These are phyloP conservation scores for Ceratocystis cacaofunesta DNA, from an alignment of 2,329 filamentous ascomycete genomes.

Conservation along the genomic window DNA sequence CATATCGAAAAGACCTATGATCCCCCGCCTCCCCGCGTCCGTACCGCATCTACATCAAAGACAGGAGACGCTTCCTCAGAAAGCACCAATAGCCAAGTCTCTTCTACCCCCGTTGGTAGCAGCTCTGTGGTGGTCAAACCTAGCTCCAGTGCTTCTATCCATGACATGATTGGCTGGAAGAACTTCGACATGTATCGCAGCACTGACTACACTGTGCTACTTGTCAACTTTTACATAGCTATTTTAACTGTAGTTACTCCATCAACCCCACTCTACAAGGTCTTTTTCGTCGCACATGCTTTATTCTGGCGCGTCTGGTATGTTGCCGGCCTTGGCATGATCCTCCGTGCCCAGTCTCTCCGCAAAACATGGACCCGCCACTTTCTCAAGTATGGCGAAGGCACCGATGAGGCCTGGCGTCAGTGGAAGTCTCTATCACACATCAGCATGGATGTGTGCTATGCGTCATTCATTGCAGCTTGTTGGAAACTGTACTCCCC, in stretches of 20 bases:
- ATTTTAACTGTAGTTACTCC: slow-evolving; percentile 62
- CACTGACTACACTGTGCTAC: slow-evolving; percentile 65
- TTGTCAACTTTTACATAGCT: slow-evolving; percentile 63
- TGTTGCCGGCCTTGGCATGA: slow-evolving; percentile 68
- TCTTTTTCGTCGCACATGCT: slow-evolving; percentile 68
- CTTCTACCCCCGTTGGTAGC: slow-evolving; percentile 20
- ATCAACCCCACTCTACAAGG: slow-evolving; percentile 57
- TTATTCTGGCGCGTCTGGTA: slow-evolving; percentile 82
- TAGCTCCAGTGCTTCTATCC: slow-evolving; percentile 48
- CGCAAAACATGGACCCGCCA: slow-evolving; percentile 93
- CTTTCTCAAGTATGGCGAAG: slow-evolving; percentile 93
- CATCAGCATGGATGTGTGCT: slow-evolving; percentile 79
- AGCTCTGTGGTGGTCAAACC: slow-evolving; percentile 21
- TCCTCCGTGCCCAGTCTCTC: slow-evolving; percentile 73
- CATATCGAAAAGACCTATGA: slow-evolving; percentile 99
- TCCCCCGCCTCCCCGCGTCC: slow-evolving; percentile 60
- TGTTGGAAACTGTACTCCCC: slow-evolving; percentile 92
- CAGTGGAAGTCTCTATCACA: slow-evolving; percentile 98
- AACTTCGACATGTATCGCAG: slow-evolving; percentile 83
- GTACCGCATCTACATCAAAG: slow-evolving; percentile 25
- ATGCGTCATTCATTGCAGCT: slow-evolving; percentile 74
- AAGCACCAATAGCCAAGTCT: slow-evolving; percentile 18
- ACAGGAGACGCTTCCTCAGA: neutral
- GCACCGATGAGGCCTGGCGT: slow-evolving; percentile 78
- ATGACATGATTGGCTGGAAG: slow-evolving; percentile 66